phyloP scores from a whole-genome alignment of 164 flowering plant genomes.

The Stephania japonica region DNA sequence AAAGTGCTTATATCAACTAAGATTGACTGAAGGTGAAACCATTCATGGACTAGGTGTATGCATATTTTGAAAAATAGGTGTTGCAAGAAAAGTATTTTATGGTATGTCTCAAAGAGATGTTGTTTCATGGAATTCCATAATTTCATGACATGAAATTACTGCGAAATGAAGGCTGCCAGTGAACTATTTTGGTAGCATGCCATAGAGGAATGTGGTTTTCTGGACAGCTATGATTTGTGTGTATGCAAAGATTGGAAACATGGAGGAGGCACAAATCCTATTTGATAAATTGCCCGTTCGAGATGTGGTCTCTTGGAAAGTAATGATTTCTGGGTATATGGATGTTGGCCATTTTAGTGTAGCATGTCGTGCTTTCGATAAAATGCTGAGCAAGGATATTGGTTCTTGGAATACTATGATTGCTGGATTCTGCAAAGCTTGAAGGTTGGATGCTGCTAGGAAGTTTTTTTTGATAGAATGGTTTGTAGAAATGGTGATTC shows the following conservation, averaged over 20 bases:
- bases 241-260: slow-evolving; percentile 29
- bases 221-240: slow-evolving; percentile 41
- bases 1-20: slow-evolving; percentile 24
- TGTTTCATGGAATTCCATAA: slow-evolving; percentile 42
- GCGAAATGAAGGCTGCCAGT: slow-evolving; percentile 24
- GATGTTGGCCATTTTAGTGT: slow-evolving; percentile 25
- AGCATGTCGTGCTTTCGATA: slow-evolving; percentile 25
- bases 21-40: slow-evolving; percentile 22
- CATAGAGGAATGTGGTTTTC: slow-evolving; percentile 34
- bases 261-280: slow-evolving; percentile 23
- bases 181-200: slow-evolving; percentile 28
- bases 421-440: slow-evolving; percentile 33
- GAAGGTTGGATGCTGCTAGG: slow-evolving; percentile 25
- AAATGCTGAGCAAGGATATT: slow-evolving; percentile 25
- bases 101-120: slow-evolving; percentile 27
- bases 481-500: slow-evolving; percentile 26
- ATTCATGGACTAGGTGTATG: slow-evolving; percentile 26
- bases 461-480: slow-evolving; percentile 26
- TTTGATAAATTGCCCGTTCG: slow-evolving; percentile 30
- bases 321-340: slow-evolving; percentile 33
- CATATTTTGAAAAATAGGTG: slow-evolving; percentile 26
- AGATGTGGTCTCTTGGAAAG: slow-evolving; percentile 32
- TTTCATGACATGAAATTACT: slow-evolving; percentile 25
- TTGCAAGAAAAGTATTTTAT: slow-evolving; percentile 29
- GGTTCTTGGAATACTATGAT: slow-evolving; percentile 37